These are phyloP conservation scores for Phytophthora citricola DNA, from an alignment of 352 stramenopile species.

Conservation along the genomic window DNA sequence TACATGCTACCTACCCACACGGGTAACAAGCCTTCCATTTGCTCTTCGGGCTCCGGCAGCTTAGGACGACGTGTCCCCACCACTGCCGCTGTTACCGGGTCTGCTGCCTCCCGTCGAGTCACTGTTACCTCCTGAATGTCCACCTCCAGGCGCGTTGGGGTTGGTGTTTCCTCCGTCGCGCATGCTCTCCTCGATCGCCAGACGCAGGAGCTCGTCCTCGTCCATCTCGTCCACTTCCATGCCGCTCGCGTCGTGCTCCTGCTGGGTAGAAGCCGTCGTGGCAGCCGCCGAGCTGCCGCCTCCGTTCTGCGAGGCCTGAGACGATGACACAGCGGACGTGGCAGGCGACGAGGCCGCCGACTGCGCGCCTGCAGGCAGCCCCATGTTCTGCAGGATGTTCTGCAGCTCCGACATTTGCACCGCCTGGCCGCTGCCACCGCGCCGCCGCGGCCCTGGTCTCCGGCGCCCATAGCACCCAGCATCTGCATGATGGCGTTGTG, in stretches of 20 bases:
- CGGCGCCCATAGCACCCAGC: constrained; percentile 83
- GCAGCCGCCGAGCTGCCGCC: constrained; percentile 71
- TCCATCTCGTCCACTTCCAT: constrained; percentile 90
- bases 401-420: constrained; percentile 90
- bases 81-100: constrained; percentile 39
- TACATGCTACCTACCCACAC: constrained; percentile 48
- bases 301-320: constrained; percentile 73
- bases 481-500: constrained; percentile 94
- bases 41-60: constrained; percentile 9
- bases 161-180: constrained; percentile 65
- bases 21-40: constrained; percentile 33
- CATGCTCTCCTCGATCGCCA: constrained; percentile 91
- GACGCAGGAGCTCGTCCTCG: constrained; percentile 84
- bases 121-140: constrained; percentile 55
- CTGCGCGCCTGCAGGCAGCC: constrained; percentile 67
- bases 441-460: constrained; percentile 62
- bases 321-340: constrained; percentile 78
- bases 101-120: constrained; percentile 36
- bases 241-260: constrained; percentile 79
- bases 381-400: constrained; percentile 91
- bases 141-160: constrained; percentile 31
- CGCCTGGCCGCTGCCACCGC: constrained; percentile 46
- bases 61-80: constrained; percentile 60
- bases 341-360: constrained; percentile 76
- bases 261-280: constrained; percentile 74